Conservation (phyloP, 345 rosid genomes). For the Hibiscus mutabilis region DNA sequence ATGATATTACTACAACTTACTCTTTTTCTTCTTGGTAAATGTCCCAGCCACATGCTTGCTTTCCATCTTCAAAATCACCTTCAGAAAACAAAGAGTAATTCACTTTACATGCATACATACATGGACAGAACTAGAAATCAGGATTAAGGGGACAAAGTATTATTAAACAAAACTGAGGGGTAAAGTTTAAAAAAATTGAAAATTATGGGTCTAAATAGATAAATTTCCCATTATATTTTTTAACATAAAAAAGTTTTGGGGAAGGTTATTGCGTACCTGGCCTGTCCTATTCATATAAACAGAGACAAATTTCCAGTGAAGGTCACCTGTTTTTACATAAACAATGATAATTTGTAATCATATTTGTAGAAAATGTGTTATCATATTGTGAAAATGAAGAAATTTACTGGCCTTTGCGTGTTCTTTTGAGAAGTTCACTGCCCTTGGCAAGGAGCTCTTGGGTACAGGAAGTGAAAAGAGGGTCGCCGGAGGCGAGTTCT, state of each 20-base stretch:
- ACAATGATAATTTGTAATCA: neutral
- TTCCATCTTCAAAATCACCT: slow-evolving; percentile 85
- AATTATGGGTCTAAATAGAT: too few relatives aligned
- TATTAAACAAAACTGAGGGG: too few relatives aligned
- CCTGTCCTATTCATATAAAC: slow-evolving; percentile 63
- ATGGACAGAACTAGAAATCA: too few relatives aligned
- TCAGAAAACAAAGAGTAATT: neutral
- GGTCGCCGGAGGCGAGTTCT: slow-evolving; percentile 52
- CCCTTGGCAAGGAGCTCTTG: slow-evolving; percentile 79
- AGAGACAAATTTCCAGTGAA: slow-evolving; percentile 91
- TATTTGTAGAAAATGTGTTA: neutral
- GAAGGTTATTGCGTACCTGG: slow-evolving; percentile 27
- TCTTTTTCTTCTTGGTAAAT: slow-evolving; percentile 80
- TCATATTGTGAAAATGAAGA: neutral
- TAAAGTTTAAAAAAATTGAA: too few relatives aligned
- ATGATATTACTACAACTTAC: slow-evolving; percentile 27
- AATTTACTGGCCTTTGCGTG: slow-evolving; percentile 58
- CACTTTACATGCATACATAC: neutral
- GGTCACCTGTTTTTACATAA: slow-evolving; percentile 55
- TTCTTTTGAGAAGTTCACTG: slow-evolving; percentile 80
- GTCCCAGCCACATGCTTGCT: slow-evolving; percentile 82
- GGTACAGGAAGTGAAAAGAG: slow-evolving; percentile 45
- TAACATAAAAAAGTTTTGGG: neutral
- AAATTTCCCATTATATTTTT: too few relatives aligned
- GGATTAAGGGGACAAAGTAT: neutral